Evolutionary conservation across 768 basidiomycete species (phyloP).

Genomic region (Amanita inopinata): DNA sequence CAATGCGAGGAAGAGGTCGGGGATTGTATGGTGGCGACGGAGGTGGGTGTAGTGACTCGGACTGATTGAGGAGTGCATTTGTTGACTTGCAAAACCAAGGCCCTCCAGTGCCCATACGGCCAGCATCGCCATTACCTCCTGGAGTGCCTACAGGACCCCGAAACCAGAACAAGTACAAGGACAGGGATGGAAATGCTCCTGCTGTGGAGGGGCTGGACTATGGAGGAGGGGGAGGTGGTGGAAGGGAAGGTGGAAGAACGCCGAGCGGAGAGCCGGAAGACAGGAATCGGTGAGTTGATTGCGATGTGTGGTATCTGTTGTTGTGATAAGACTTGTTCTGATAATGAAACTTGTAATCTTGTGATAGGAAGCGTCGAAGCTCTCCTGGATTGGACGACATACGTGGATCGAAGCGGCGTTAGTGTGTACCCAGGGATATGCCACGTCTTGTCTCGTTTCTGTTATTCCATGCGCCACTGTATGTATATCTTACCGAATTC

Average conservation of each 20-base stretch:
- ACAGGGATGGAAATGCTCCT: constrained; percentile 75
- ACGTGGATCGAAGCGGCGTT: constrained; percentile 64
- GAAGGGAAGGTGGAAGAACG: constrained; percentile 39
- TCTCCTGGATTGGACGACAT: constrained; percentile 64
- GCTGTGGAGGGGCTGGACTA: constrained; percentile 88
- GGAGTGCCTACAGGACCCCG: constrained; percentile 83
- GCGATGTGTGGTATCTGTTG: constrained; percentile 1
- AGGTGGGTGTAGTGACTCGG: neutral
- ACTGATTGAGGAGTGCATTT: neutral
- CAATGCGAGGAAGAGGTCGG: constrained; percentile 29
- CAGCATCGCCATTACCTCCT: constrained; percentile 79
- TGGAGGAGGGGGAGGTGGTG: constrained; percentile 38
- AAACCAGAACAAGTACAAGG: constrained; percentile 87
- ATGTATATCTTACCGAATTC: no score
- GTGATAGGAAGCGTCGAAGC: constrained; percentile 56
- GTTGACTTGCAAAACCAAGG: constrained; percentile 10
- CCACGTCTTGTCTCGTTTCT: no score
- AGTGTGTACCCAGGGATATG: no score
- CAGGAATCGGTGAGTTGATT: constrained; percentile 44
- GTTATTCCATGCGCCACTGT: no score
- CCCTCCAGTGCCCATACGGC: constrained; percentile 49
- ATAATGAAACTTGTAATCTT: constrained; percentile 3
- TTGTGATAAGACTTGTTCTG: neutral
- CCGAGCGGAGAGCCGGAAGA: constrained; percentile 64
- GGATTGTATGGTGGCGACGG: neutral